These are phyloP conservation scores for Calocybe indica DNA, from an alignment of 768 basidiomycete species.

Conservation along the genomic window DNA sequence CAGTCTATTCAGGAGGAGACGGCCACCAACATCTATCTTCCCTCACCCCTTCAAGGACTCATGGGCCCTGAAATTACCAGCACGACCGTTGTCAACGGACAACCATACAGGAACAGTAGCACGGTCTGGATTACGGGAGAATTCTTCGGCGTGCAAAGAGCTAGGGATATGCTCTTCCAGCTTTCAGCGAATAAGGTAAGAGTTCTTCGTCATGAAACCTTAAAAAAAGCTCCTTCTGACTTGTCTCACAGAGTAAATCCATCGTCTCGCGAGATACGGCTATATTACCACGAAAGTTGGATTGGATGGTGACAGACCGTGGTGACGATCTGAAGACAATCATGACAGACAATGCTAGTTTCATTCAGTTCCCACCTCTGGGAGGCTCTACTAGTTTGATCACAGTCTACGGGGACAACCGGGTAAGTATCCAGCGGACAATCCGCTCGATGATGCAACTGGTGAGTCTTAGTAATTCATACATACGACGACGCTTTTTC, in stretches of 20 bases:
- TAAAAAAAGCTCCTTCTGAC: neutral
- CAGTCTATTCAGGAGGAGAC: conserved; percentile 97
- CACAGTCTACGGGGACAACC: conserved; percentile 89
- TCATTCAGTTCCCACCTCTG: conserved; percentile 88
- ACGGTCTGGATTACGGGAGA: conserved; percentile 96
- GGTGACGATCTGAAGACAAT: conserved; percentile 85
- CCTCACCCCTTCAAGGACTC: conserved; percentile 84
- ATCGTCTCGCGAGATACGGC: conserved; percentile 92
- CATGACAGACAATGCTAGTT: conserved; percentile 96
- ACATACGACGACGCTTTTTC: neutral
- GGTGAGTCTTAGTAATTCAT: conserved; percentile 41
- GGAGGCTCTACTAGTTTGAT: conserved; percentile 92
- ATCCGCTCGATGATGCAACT: conserved; percentile 93
- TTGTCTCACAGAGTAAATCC: conserved; percentile 61
- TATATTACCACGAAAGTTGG: conserved; percentile 91
- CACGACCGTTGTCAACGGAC: conserved; percentile 30
- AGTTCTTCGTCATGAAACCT: conserved; percentile 5
- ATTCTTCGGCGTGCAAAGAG: conserved; percentile 93
- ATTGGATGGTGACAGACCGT: conserved; percentile 99
- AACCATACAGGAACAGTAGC: conserved; percentile 56
- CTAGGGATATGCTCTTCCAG: conserved; percentile 91
- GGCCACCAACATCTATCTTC: conserved; percentile 93
- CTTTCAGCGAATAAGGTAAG: conserved; percentile 80
- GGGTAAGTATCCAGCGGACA: conserved; percentile 91
- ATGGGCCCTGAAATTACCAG: conserved; percentile 57